A percentile compares a stretch with the other conserved stretches of the same genome.
These are phyloP conservation scores for Takakia lepidozioides DNA, from an alignment of 225 moss, liverwort and hornwort genomes.

Conservation along the genomic window DNA sequence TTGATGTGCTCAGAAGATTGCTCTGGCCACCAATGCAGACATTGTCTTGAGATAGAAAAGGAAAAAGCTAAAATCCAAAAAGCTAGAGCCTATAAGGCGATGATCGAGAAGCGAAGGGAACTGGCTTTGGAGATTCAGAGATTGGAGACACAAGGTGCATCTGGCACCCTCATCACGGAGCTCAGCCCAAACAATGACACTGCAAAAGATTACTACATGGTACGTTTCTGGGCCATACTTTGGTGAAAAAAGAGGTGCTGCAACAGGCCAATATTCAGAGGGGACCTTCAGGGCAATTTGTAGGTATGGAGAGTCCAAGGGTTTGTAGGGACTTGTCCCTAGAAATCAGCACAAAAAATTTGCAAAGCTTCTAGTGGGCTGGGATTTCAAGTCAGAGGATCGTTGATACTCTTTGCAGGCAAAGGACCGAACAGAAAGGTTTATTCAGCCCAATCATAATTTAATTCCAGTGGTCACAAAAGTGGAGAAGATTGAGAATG, in stretches of 20 bases:
- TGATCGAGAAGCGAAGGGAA: slow-evolving; percentile 10
- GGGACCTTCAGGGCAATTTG: too few relatives aligned
- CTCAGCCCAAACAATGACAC: slow-evolving; percentile 17
- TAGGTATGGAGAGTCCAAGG: too few relatives aligned
- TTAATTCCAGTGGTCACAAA: slow-evolving; percentile 11
- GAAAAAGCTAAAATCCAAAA: too few relatives aligned
- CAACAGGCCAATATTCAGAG: too few relatives aligned
- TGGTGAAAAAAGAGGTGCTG: too few relatives aligned
- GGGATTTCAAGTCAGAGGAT: too few relatives aligned
- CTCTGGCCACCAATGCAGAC: slow-evolving; percentile 8
- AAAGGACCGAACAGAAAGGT: slow-evolving; percentile 25
- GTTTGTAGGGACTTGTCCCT: too few relatives aligned
- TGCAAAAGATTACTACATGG: too few relatives aligned
- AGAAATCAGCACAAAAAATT: too few relatives aligned
- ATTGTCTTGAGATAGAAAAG: slow-evolving; percentile 17
- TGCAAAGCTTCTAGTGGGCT: too few relatives aligned
- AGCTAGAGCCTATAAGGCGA: too few relatives aligned
- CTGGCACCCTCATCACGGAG: slow-evolving; percentile 9
- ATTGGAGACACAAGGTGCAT: slow-evolving; percentile 5
- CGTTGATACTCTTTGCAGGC: slow-evolving; percentile 27
- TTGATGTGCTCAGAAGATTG: slow-evolving; percentile 17
- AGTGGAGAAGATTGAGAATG: slow-evolving; percentile 22
- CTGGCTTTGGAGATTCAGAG: slow-evolving; percentile 10
- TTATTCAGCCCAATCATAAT: slow-evolving; percentile 5
- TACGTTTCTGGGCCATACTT: too few relatives aligned